A percentile compares a stretch with the other conserved stretches of the same genome.
Evolutionary conservation across 2,329 filamentous ascomycete species (phyloP).

Genomic region (Talaromyces sp.): DNA sequence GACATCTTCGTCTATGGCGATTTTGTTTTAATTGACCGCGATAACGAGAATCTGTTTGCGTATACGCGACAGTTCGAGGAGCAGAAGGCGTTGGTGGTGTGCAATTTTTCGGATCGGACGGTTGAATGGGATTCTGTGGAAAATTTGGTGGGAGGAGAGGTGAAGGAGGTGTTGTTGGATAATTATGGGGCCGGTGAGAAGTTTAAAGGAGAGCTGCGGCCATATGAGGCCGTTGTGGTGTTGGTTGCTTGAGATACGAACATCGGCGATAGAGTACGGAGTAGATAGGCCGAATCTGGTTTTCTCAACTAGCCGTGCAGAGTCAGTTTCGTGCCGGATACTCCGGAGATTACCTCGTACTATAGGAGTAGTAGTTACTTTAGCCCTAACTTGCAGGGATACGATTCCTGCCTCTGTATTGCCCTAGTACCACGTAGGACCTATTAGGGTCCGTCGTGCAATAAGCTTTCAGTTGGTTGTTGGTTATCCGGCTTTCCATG

Average conservation of each 20-base stretch:
- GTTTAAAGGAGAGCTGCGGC: slow-evolving; percentile 28
- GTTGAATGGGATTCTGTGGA: slow-evolving; percentile 34
- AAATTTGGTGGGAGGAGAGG: slow-evolving; percentile 27
- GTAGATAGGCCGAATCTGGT: no score
- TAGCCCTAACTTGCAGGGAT: no score
- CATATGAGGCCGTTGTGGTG: slow-evolving; percentile 36
- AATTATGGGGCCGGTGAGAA: slow-evolving; percentile 31
- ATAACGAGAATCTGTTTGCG: slow-evolving; percentile 56
- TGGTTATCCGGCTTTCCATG: no score
- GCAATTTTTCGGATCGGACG: slow-evolving; percentile 36
- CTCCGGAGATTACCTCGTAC: no score
- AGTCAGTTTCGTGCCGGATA: no score
- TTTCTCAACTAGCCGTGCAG: no score
- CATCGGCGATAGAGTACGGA: background rate
- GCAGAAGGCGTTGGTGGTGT: slow-evolving; percentile 37
- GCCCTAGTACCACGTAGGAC: no score
- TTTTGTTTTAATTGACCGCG: slow-evolving; percentile 56
- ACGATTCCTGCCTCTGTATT: no score
- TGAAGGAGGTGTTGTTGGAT: slow-evolving; percentile 34
- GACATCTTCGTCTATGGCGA: slow-evolving; percentile 68
- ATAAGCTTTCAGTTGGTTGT: no score
- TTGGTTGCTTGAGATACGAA: slow-evolving; percentile 22
- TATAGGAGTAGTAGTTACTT: no score
- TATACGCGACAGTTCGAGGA: slow-evolving; percentile 49
- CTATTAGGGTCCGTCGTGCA: no score